phyloP scores from a whole-genome alignment of 2,329 filamentous ascomycete genomes.

The Endothia cerciana region DNA sequence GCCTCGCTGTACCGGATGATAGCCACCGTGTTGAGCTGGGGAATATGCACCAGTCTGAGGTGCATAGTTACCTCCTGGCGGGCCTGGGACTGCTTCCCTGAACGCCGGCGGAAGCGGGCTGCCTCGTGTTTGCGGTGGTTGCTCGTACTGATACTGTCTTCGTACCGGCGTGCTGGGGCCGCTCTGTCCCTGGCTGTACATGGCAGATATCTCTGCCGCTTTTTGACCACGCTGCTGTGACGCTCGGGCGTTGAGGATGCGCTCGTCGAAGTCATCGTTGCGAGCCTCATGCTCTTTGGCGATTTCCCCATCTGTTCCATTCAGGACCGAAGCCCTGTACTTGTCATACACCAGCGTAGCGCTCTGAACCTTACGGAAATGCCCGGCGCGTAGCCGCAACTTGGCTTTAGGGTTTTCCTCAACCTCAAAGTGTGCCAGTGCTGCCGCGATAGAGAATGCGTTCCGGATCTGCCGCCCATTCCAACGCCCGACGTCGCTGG shows the following conservation, averaged over 20 bases:
- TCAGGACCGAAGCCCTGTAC: background rate
- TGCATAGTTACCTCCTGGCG: background rate
- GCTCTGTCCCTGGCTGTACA: background rate
- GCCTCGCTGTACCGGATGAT: background rate
- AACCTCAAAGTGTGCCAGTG: constrained; percentile 14
- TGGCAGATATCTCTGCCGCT: background rate
- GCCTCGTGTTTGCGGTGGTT: background rate
- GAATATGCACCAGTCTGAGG: background rate
- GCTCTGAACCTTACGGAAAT: constrained; percentile 8
- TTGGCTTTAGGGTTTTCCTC: background rate
- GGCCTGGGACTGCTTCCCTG: background rate
- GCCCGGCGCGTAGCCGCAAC: constrained; percentile 22
- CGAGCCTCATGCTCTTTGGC: constrained; percentile 9
- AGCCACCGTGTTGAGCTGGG: background rate
- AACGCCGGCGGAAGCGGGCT: background rate
- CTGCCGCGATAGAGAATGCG: constrained; percentile 38
- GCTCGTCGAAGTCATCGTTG: background rate
- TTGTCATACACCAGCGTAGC: constrained; percentile 16
- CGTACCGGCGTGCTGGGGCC: background rate
- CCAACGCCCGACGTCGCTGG: constrained; percentile 34
- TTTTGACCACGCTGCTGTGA: background rate
- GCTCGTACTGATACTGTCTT: background rate
- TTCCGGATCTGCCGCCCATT: constrained; percentile 42
- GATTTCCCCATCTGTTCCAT: constrained; percentile 2
- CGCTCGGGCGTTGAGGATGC: background rate